phyloP scores from a whole-genome alignment of 257 asterid species.

The Penstemon davidsonii region DNA sequence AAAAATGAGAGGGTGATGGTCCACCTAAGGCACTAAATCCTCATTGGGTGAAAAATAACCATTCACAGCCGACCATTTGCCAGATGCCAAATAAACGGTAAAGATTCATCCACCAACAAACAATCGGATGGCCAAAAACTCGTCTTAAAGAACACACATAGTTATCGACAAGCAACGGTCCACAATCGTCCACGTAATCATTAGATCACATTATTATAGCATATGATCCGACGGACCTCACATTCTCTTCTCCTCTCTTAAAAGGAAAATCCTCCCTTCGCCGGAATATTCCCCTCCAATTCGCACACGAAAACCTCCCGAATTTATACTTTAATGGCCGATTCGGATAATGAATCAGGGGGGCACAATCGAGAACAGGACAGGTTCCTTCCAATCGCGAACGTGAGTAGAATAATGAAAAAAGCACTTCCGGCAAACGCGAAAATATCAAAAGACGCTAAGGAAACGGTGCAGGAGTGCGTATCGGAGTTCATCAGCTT shows the following conservation, averaged over 20 bases:
- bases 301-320: neutral
- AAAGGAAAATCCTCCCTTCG: neutral
- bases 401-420: constrained; percentile 68
- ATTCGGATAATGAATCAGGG: constrained; percentile 86
- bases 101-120: constrained; percentile 44
- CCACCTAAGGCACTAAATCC: constrained; percentile 32
- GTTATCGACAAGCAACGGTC: constrained; percentile 58
- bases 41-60: constrained; percentile 29
- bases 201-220: constrained; percentile 48
- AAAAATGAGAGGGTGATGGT: neutral
- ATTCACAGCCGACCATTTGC: constrained; percentile 43
- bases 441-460: constrained; percentile 68
- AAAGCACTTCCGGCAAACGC: constrained; percentile 72
- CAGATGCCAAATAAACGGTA: constrained; percentile 41
- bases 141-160: constrained; percentile 18
- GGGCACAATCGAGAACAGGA: constrained; percentile 66
- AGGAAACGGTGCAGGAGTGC: constrained; percentile 71
- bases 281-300: constrained; percentile 23
- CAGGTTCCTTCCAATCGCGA: constrained; percentile 69
- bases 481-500: constrained; percentile 75
- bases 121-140: constrained; percentile 43
- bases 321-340: constrained; percentile 48
- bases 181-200: constrained; percentile 49
- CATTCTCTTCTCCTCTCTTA: constrained; percentile 26
- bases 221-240: constrained; percentile 62